Base-by-base conservation (phyloP, 176 grass and related monocot species). In the Aegilops tauschii region DNA sequence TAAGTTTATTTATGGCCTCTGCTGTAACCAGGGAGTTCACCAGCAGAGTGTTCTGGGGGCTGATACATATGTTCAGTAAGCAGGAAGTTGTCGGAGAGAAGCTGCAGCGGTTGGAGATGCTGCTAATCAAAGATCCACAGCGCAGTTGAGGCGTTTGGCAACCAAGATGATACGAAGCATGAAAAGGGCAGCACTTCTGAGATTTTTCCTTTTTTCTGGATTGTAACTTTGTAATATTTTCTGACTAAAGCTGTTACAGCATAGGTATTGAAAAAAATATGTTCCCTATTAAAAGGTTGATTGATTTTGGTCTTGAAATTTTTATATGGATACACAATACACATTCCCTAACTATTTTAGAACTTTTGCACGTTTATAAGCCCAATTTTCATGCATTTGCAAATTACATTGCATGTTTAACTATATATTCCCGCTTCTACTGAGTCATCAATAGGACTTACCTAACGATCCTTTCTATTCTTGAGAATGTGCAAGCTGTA, bases 91-190 rank as follows among this genome's bases (percentile, higher is more conserved):
- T 28, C 1, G 17, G 61, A 0, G 76, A 84, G 23, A 85, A 80
- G 81, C 83, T 90, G 69, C 75, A 37, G 42, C 58, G 12, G 50
- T 77, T 90, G 52, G 69, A 82, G 87, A 31, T 62, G 75, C 66
- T 84, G 29, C 42, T 77, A 31, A 25, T 87, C 25, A 77, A 84
- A 44, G 68, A 66, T 84, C 52, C 56, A 20, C 25, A 73, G 84
- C 21, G 32, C 80, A 1, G 23, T 85, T 6, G 17, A 78, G 84
- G 61, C 4, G 0, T 86, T 81, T 0, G n/a, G n/a, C n/a, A n/a
- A 69, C 12, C 18, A 70, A 54, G 44, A 70, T 81, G 61, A 44
- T 21, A 49, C 4, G 13, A 18, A 70, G 44, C 3, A 29, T 66
- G 21, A 69, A 69, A 82, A 54, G 64, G 64, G 64, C 29, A 69